Percentiles rank a stretch among this genome's conserved stretches.
Evolutionary conservation across 2,329 filamentous ascomycete genomes (phyloP).

Genomic region (Berkeleyomyces rouxiae): DNA sequence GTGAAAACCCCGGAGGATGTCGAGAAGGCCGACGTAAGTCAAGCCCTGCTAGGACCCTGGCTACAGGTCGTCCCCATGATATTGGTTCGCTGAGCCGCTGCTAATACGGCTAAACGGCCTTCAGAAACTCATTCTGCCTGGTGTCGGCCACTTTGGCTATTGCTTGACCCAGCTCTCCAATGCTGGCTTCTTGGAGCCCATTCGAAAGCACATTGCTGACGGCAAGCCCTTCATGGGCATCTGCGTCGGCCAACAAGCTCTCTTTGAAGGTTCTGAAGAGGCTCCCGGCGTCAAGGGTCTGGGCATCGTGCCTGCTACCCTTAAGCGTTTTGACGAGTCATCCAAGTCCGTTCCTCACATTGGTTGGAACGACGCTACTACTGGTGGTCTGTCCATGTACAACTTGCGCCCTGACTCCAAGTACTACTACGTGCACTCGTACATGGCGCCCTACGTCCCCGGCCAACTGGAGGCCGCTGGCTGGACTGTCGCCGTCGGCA

Average conservation of each 20-base stretch:
- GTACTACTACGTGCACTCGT: constrained; percentile 98
- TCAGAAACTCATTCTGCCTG: constrained; percentile 84
- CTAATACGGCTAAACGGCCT: background rate
- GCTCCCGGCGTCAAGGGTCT: constrained; percentile 56
- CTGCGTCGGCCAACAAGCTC: constrained; percentile 81
- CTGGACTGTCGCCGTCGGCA: constrained; percentile 83
- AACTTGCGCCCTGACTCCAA: constrained; percentile 68
- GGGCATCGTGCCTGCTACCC: constrained; percentile 50
- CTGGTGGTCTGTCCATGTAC: constrained; percentile 45
- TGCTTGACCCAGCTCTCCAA: constrained; percentile 71
- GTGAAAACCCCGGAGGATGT: constrained; percentile 73
- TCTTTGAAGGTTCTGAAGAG: constrained; percentile 77
- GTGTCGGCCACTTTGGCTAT: constrained; percentile 95
- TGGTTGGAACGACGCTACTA: constrained; percentile 87
- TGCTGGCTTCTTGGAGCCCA: constrained; percentile 69
- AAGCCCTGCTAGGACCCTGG: background rate
- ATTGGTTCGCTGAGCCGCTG: constrained; percentile 3
- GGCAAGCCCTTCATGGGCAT: constrained; percentile 99
- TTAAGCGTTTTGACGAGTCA: constrained; percentile 60
- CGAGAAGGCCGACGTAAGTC: constrained; percentile 58
- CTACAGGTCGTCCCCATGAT: background rate
- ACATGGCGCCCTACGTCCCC: constrained; percentile 59
- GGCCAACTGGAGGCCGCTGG: constrained; percentile 64
- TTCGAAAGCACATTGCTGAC: constrained; percentile 64
- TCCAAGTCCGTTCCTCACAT: constrained; percentile 95